Conservation (phyloP, 495 filamentous ascomycete species). For the Podospora pseudocomata region DNA sequence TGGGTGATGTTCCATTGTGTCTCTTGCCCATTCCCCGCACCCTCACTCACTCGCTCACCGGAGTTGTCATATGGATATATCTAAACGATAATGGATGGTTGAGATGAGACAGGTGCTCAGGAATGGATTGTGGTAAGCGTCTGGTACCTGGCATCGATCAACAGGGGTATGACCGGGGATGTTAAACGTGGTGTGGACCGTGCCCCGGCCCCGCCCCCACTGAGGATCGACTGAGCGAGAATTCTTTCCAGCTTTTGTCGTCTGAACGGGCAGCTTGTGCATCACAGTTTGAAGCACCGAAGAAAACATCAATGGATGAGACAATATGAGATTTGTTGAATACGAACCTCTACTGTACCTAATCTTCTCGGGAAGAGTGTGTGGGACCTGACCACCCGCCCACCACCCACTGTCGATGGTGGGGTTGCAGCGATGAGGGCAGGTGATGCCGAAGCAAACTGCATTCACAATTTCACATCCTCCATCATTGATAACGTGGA, state of each 20-base stretch:
- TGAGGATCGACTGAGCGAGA: not conserved
- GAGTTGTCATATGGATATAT: not conserved
- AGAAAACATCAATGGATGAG: not conserved
- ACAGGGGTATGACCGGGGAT: not conserved
- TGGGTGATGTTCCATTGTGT: constrained; percentile 3
- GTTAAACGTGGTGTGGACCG: not conserved
- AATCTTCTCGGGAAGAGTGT: not conserved
- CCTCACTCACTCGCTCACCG: not conserved
- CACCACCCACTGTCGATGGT: not conserved
- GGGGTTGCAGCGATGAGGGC: constrained; percentile 12
- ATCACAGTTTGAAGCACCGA: not conserved
- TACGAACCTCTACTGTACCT: not conserved
- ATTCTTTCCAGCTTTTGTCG: not conserved
- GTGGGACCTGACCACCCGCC: not conserved
- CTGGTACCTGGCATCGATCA: not conserved
- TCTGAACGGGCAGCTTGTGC: not conserved
- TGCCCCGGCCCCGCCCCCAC: not conserved
- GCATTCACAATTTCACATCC: not conserved
- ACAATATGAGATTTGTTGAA: not conserved
- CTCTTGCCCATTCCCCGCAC: constrained; percentile 7
- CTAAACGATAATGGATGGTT: not conserved
- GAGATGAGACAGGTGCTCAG: no score
- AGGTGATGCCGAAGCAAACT: constrained; percentile 14
- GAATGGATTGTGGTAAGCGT: not conserved
- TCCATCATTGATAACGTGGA: not conserved